These are phyloP conservation scores for Allium fistulosum DNA, from an alignment of 106 monocot genomes.

Conservation along the genomic window DNA sequence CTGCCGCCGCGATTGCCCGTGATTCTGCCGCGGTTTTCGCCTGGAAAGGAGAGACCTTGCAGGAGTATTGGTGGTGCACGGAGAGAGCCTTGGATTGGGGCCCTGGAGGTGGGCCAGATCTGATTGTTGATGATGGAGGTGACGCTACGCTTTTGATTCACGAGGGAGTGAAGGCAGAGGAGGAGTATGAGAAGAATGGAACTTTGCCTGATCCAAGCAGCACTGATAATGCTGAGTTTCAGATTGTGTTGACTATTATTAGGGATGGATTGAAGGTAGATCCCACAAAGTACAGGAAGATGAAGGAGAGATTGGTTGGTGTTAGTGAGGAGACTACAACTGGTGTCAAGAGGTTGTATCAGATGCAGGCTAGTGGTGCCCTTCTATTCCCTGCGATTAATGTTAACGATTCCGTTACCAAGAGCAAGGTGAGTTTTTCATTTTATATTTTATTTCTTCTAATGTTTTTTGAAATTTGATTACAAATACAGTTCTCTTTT, in stretches of 20 bases:
- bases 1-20: constrained; percentile 65
- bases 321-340: constrained; percentile 33
- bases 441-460: neutral
- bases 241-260: constrained; percentile 29
- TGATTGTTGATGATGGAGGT: constrained; percentile 30
- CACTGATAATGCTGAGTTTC: constrained; percentile 32
- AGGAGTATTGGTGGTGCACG: constrained; percentile 40
- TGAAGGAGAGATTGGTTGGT: constrained; percentile 27
- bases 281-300: constrained; percentile 28
- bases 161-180: constrained; percentile 24
- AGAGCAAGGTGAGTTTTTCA: constrained; percentile 45
- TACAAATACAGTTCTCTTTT: neutral
- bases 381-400: constrained; percentile 54
- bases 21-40: constrained; percentile 54
- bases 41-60: constrained; percentile 29
- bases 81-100: constrained; percentile 36
- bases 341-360: constrained; percentile 26
- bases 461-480: neutral
- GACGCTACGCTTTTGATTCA: constrained; percentile 24
- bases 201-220: constrained; percentile 23
- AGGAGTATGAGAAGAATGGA: constrained; percentile 28
- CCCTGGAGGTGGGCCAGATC: constrained; percentile 25
- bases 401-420: constrained; percentile 62
- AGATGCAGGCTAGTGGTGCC: constrained; percentile 33
- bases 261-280: constrained; percentile 23